These are phyloP conservation scores for Mycosarcoma maydis DNA, from an alignment of 1,284 basidiomycete species.

Conservation along the genomic window DNA sequence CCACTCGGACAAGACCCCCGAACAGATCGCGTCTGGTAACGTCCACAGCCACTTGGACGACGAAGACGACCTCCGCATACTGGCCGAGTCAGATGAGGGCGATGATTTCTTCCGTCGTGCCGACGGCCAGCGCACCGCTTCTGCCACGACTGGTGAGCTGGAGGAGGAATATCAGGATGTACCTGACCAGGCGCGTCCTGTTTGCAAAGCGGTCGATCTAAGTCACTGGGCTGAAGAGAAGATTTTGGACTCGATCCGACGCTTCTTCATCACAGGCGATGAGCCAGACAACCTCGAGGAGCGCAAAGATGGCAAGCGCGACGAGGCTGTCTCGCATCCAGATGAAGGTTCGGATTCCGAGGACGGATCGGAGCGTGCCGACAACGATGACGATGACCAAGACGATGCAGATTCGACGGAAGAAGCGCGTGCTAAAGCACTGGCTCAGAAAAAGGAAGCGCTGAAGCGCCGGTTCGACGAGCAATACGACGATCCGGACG, in stretches of 20 bases:
- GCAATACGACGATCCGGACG: conserved; percentile 89
- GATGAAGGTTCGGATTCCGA: no score
- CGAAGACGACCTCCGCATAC: conserved; percentile 26
- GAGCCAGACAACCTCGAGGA: conserved; percentile 49
- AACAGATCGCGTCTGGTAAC: conserved; percentile 75
- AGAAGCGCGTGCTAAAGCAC: conserved; percentile 71
- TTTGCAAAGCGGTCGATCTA: conserved; percentile 71
- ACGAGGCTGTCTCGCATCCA: conserved; percentile 8
- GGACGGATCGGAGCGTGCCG: no score
- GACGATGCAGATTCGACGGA: conserved; percentile 66
- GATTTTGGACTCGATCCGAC: conserved; percentile 83
- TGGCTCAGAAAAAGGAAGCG: conserved; percentile 87
- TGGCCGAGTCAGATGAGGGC: conserved; percentile 68
- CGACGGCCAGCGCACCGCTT: conserved; percentile 66
- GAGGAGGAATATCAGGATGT: conserved; percentile 69
- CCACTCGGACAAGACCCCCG: conserved; percentile 75
- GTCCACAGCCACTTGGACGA: conserved; percentile 15
- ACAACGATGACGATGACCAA: conserved; percentile 69
- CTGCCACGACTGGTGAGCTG: conserved; percentile 39
- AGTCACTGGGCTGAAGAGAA: conserved; percentile 83
- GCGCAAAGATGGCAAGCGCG: conserved; percentile 41
- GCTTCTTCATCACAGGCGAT: conserved; percentile 88
- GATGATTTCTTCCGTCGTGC: conserved; percentile 80
- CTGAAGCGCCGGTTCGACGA: conserved; percentile 96
- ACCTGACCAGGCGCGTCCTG: conserved; percentile 78